Evolutionary conservation across 331 rosid species (phyloP).

Genomic region (Cydonia oblonga): DNA sequence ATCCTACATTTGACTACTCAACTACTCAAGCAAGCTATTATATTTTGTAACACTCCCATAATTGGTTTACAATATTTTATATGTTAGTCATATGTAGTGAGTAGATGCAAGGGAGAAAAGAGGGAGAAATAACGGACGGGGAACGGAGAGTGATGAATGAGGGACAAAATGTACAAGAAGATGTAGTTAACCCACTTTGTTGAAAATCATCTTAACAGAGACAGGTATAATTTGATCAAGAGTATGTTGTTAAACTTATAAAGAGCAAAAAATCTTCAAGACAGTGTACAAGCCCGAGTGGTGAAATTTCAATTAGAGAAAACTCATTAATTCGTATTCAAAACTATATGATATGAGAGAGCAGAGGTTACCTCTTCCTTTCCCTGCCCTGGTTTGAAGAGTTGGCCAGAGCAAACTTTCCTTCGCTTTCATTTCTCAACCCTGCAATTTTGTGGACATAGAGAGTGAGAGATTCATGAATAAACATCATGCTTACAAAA

Average conservation of each 20-base stretch:
- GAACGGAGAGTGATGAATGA: neutral
- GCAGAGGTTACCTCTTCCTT: constrained; percentile 43
- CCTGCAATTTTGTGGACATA: constrained; percentile 28
- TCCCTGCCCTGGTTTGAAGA: constrained; percentile 29
- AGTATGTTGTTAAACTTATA: neutral
- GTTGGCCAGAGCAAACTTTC: constrained; percentile 6
- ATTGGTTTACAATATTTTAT: neutral
- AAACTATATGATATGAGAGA: neutral
- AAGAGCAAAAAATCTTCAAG: neutral
- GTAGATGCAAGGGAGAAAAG: neutral
- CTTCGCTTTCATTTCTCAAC: constrained; percentile 27
- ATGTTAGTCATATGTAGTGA: neutral
- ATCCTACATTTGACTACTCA: neutral
- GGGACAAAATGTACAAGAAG: neutral
- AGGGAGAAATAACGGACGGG: neutral
- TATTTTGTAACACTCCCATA: neutral
- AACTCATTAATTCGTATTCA: neutral
- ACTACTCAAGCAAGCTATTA: neutral
- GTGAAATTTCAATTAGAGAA: neutral
- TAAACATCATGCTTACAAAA: neutral
- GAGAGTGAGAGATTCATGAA: neutral
- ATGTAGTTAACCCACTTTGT: neutral
- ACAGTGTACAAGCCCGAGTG: neutral
- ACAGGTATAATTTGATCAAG: neutral
- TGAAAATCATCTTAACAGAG: neutral